Conservation (phyloP, 805 yeast species). For the Pichia pseudocactophila region DNA sequence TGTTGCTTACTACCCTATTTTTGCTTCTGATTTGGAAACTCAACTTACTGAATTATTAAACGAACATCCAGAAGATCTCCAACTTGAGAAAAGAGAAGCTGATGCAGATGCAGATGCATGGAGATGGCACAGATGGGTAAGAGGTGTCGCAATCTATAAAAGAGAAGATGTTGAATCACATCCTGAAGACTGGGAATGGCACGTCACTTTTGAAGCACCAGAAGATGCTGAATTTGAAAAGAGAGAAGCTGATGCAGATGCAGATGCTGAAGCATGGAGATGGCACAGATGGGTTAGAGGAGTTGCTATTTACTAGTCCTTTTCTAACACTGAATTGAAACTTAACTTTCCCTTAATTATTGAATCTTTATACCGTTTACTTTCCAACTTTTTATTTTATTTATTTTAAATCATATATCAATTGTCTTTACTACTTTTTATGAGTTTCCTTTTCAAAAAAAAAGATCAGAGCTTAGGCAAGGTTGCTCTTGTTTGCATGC, state of each 20-base stretch:
- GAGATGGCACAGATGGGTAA: constrained; percentile 5
- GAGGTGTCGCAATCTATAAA: constrained; percentile 9
- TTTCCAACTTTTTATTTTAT: too few relatives aligned
- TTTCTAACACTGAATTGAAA: too few relatives aligned
- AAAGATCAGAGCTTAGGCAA: too few relatives aligned
- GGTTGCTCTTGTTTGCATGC: too few relatives aligned
- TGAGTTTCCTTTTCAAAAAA: too few relatives aligned
- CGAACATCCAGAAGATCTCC: not conserved
- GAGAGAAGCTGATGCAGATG: constrained; percentile 5
- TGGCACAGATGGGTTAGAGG: constrained; percentile 7
- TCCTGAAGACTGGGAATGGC: too few relatives aligned
- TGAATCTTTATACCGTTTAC: not conserved
- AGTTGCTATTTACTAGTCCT: constrained; percentile 5
- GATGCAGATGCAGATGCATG: constrained; percentile 4
- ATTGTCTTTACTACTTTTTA: too few relatives aligned
- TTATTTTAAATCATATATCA: too few relatives aligned
- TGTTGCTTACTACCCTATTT: constrained; percentile 7
- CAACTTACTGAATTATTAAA: constrained; percentile 1
- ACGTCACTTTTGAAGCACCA: not conserved
- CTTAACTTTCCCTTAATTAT: not conserved
- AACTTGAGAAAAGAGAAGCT: constrained; percentile 5
- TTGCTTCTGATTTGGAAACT: constrained; percentile 3
- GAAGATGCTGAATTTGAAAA: constrained; percentile 4
- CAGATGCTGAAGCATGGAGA: constrained; percentile 6
- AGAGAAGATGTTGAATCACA: constrained; percentile 9